phyloP scores from a whole-genome alignment of 2,329 filamentous ascomycete genomes.

The Cladosporium velox region DNA sequence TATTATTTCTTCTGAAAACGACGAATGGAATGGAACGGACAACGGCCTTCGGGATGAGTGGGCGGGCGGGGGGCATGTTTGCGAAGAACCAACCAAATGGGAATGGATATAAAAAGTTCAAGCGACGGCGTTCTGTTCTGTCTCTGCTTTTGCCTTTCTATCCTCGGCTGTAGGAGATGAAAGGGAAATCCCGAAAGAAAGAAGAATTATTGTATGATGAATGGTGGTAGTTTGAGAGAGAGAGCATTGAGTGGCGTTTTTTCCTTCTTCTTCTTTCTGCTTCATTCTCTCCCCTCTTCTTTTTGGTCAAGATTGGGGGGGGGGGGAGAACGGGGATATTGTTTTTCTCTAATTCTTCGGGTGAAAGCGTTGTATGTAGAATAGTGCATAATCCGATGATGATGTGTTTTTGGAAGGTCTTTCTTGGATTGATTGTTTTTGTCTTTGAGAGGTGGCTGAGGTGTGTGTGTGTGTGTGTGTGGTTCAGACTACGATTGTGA shows the following conservation, averaged over 20 bases:
- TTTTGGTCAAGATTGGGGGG: neutral
- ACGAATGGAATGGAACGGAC: neutral
- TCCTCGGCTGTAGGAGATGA: neutral
- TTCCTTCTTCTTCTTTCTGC: neutral
- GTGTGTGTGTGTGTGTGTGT: neutral
- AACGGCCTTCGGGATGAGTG: neutral
- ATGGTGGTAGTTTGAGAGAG: neutral
- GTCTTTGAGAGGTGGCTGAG: neutral
- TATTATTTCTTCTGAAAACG: neutral
- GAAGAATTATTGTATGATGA: slow-evolving; percentile 13
- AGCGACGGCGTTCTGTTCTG: neutral
- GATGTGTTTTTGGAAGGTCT: neutral
- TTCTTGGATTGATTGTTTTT: neutral
- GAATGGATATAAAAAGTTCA: neutral
- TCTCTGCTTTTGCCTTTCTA: neutral
- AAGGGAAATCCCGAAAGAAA: neutral
- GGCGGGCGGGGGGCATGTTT: neutral
- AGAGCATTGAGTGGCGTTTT: slow-evolving; percentile 14
- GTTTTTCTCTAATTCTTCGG: neutral
- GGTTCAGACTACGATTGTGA: neutral
- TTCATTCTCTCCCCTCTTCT: neutral
- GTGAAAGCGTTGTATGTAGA: slow-evolving; percentile 9
- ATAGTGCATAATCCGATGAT: slow-evolving; percentile 18
- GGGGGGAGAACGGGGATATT: neutral
- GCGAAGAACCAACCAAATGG: neutral